Evolutionary conservation across 1,284 basidiomycete species (phyloP), one percentile per base, ranked within the genome.

Genomic region (Leucocoprinus gongylophorus): DNA sequence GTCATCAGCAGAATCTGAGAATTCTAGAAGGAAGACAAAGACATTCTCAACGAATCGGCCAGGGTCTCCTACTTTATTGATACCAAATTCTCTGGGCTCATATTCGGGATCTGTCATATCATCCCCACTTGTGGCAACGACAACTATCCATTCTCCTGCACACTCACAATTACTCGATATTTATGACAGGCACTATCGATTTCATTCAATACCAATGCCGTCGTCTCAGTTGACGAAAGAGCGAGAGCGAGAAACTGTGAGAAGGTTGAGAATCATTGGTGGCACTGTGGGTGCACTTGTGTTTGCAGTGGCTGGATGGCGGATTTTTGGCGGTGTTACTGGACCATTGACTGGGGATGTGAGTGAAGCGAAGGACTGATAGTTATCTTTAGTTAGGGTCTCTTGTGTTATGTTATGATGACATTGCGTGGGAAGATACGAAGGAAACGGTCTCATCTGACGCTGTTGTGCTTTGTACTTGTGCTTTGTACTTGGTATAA

Each of bases 301-400:
- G 5, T 46, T 48, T 29, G 51, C 46, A 26, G 46, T 53, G 7
- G 51, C 51, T 30, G 51, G 51, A 4, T 53, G 51, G 51, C 44
- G 41, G 33, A 44, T 53, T 29, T 53, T 48, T 28, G 46, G 46
- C 28, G 51, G 44, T 18, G 39, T 26, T 43, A 23, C 18, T 26
- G 23, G 46, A 37, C 35, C 35, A n/a, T n/a, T 37, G 29, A 28
- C 35, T 52, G 37, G 45, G 20, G 32, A 5, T n/a, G 29, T 10
- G 39, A 33, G 23, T 23, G 13, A 12, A 29, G 15, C 26, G 40
- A 8, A n/a, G 21, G 32, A 30, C n/a, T 21, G 32, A 35, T 35
- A 18, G 13, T 10, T 12, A 10, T 28, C 12, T 13, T 35, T n/a
- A n/a, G 23, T 26, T 26, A 26, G 23, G 23, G 23, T 26, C 23